Base-by-base conservation (phyloP, 345 rosid species). In the Murraya paniculata region DNA sequence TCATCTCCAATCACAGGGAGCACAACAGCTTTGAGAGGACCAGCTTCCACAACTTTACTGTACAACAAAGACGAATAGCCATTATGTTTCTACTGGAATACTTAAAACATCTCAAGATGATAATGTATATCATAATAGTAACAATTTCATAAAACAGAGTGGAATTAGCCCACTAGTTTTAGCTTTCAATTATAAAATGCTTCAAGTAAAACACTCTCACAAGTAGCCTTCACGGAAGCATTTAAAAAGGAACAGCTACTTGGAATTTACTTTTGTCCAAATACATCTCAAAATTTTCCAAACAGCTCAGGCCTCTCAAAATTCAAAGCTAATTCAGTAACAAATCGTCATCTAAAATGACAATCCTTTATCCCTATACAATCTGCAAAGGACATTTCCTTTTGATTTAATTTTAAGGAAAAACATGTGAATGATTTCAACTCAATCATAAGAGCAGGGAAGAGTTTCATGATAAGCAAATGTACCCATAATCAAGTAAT, bases 11-110 rank as follows among this genome's bases (percentile, higher is more conserved):
- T 77, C 67, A 75, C 93, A 0, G 96, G 93, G 36, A 95, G 90
- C 79, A 95, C 96, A 24, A 95, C 91, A 48, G 78, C 86, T 86
- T 91, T 93, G 53, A 41, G 69, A 11, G 97, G 90, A 81, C 78
- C 83, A 82, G 99, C 98, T 82, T 93, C 94, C 41, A 83, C 86
- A 74, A 95, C 94, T 62, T 28, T 62, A 14, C 66, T 62, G 66
- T 28, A 62, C 6, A 62, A 62, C 21, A 62, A 65, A 39, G 77
- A 24, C 38, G 1, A 57, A 71, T 6, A 35, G 65, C 74, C 33
- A 41, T 53, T 64, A 72, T 38, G 21, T 53, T 39, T 27, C 68
- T n/a, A 39, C 21, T 14, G 8, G 7, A 21, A 35, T n/a, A 45
- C 61, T 48, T 50, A 50, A 6, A 22, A 65, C 33, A 48, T 50